A percentile compares a stretch with the other conserved stretches of the same genome.
Evolutionary conservation across 148 eudicot genomes (phyloP).

Genomic region (Rhododendron mucronatum): DNA sequence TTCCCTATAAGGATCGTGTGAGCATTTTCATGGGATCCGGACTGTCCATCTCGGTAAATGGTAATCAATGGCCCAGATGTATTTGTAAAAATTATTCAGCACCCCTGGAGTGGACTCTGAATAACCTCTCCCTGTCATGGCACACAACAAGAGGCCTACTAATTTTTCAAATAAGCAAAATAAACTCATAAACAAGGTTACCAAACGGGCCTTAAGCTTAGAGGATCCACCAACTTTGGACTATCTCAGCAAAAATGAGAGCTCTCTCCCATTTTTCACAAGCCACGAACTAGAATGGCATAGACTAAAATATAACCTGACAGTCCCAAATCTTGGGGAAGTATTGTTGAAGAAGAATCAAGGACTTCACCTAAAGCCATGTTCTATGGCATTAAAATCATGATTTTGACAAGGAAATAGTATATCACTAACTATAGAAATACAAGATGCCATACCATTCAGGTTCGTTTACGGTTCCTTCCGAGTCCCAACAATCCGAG

Average conservation of each 20-base stretch:
- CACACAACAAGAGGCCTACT: not conserved
- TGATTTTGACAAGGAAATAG: not conserved
- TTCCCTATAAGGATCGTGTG: too few relatives aligned
- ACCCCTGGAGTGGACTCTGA: not conserved
- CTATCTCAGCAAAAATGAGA: not conserved
- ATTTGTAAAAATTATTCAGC: too few relatives aligned
- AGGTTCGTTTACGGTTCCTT: not conserved
- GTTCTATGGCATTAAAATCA: not conserved
- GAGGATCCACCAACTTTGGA: not conserved
- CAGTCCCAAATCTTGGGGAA: not conserved
- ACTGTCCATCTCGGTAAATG: too few relatives aligned
- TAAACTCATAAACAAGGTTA: too few relatives aligned
- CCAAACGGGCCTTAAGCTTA: too few relatives aligned
- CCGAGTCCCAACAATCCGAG: not conserved
- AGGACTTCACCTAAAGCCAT: not conserved
- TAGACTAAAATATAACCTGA: not conserved
- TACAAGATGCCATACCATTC: not conserved
- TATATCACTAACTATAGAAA: not conserved
- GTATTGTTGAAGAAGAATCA: not conserved
- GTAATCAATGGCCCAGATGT: too few relatives aligned
- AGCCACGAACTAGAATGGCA: not conserved
- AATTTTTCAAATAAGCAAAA: too few relatives aligned
- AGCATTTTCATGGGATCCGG: too few relatives aligned
- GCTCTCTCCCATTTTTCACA: not conserved
- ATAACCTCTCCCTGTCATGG: not conserved